A percentile compares a stretch with the other conserved stretches of the same genome.
These are phyloP conservation scores for Selenicereus undatus DNA, from an alignment of 148 eudicot genomes.

Conservation along the genomic window DNA sequence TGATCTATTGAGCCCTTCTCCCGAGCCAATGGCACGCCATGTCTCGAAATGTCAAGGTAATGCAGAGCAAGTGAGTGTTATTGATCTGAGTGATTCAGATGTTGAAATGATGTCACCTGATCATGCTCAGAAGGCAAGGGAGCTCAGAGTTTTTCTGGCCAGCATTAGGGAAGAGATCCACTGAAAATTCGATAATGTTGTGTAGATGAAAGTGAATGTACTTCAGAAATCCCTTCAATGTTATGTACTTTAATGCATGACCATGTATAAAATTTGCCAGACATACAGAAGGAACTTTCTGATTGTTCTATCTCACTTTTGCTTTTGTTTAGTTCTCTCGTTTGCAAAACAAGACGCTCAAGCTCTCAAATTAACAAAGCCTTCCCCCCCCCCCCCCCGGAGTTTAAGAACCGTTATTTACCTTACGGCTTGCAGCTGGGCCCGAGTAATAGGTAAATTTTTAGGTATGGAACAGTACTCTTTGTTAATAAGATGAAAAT, in stretches of 20 bases:
- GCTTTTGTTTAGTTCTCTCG: not conserved
- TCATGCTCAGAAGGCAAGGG: slow-evolving; percentile 51
- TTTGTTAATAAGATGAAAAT: too few relatives aligned
- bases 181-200: slow-evolving; percentile 2
- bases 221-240: not conserved
- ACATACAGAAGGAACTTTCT: not conserved
- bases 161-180: slow-evolving; percentile 39
- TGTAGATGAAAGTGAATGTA: not conserved
- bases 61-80: slow-evolving; percentile 35
- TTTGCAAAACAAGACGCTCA: too few relatives aligned
- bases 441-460: too few relatives aligned
- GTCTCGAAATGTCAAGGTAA: slow-evolving; percentile 39
- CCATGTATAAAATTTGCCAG: not conserved
- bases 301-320: too few relatives aligned
- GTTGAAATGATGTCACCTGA: slow-evolving; percentile 55
- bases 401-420: too few relatives aligned
- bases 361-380: too few relatives aligned
- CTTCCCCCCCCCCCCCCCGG: too few relatives aligned
- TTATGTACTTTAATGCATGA: not conserved
- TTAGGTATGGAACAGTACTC: too few relatives aligned
- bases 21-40: slow-evolving; percentile 20
- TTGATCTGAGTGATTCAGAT: slow-evolving; percentile 72
- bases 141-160: slow-evolving; percentile 54
- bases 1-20: slow-evolving; percentile 73
- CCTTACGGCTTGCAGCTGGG: too few relatives aligned